phyloP scores from a whole-genome alignment of 2,329 filamentous ascomycete species.

The Hymenoscyphus infarciens region DNA sequence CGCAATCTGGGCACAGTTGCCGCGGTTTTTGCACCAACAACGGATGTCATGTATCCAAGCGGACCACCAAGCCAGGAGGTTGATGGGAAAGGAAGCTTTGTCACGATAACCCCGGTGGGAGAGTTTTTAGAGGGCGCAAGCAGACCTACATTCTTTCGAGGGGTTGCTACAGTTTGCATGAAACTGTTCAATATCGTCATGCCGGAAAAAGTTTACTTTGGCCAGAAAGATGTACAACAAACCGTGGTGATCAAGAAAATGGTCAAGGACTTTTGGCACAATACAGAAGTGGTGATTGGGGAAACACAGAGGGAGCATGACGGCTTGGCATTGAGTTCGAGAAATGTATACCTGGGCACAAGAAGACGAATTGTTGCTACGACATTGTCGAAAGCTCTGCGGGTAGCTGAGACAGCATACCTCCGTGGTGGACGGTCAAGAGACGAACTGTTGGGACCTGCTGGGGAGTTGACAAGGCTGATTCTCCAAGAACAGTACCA shows the following conservation, averaged over 20 bases:
- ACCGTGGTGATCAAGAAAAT: constrained; percentile 84
- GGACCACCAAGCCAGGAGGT: constrained; percentile 66
- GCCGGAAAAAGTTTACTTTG: constrained; percentile 83
- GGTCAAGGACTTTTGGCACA: constrained; percentile 82
- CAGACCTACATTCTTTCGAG: constrained; percentile 91
- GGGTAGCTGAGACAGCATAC: constrained; percentile 67
- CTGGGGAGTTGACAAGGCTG: constrained; percentile 55
- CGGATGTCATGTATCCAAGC: constrained; percentile 81
- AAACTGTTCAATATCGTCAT: constrained; percentile 83
- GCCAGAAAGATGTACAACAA: constrained; percentile 97
- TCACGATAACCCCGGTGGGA: constrained; percentile 82
- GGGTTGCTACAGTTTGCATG: constrained; percentile 94
- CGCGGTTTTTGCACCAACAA: constrained; percentile 83
- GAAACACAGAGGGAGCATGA: constrained; percentile 73
- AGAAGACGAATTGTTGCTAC: constrained; percentile 69
- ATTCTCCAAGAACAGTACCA: constrained; percentile 59
- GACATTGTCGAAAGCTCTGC: constrained; percentile 67
- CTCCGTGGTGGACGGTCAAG: constrained; percentile 49
- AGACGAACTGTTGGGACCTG: constrained; percentile 67
- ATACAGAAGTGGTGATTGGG: constrained; percentile 69
- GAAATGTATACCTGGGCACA: constrained; percentile 87
- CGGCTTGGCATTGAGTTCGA: constrained; percentile 84
- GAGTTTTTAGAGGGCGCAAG: constrained; percentile 79
- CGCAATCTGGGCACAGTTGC: constrained; percentile 63
- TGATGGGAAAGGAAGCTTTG: constrained; percentile 79